A percentile compares a stretch with the other conserved stretches of the same genome.
phyloP scores from a whole-genome alignment of 768 basidiomycete species.

The Mycena kentingensis region DNA sequence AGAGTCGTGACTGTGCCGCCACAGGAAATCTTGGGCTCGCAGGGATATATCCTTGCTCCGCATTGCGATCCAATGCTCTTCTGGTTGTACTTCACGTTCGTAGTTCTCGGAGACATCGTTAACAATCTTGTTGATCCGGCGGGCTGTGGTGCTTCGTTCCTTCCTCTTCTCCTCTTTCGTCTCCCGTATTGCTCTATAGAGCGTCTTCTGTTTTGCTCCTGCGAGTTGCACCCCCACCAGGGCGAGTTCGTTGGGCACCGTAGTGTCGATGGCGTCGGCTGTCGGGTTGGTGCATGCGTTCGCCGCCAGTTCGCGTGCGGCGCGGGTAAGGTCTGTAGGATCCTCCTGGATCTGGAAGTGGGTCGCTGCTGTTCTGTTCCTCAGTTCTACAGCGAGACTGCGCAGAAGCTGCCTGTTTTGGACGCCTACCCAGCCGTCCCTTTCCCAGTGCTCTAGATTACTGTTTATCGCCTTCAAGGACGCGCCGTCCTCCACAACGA shows the following conservation, averaged over 20 bases:
- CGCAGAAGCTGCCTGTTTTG: background rate
- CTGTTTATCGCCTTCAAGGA: background rate
- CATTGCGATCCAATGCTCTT: background rate
- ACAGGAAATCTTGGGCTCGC: slow-evolving; percentile 3
- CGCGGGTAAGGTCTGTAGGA: background rate
- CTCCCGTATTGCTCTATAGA: slow-evolving; percentile 6
- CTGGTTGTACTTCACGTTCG: background rate
- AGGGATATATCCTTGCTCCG: background rate
- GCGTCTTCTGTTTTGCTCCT: background rate
- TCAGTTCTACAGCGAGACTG: background rate
- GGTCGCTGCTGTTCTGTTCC: background rate
- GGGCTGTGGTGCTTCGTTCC: background rate
- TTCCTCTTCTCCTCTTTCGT: background rate
- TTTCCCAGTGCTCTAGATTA: background rate
- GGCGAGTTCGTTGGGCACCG: background rate
- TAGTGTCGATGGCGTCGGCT: background rate
- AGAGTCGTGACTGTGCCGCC: slow-evolving; percentile 16
- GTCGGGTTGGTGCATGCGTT: background rate
- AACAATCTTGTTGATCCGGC: background rate
- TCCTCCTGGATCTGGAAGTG: background rate
- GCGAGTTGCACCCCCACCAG: background rate
- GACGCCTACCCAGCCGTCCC: slow-evolving; percentile 2
- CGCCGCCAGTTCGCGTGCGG: background rate
- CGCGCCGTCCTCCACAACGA: too few species aligned
- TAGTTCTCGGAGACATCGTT: background rate